These are phyloP conservation scores for Alternaria atra DNA, from an alignment of 2,329 filamentous ascomycete genomes.

Conservation along the genomic window DNA sequence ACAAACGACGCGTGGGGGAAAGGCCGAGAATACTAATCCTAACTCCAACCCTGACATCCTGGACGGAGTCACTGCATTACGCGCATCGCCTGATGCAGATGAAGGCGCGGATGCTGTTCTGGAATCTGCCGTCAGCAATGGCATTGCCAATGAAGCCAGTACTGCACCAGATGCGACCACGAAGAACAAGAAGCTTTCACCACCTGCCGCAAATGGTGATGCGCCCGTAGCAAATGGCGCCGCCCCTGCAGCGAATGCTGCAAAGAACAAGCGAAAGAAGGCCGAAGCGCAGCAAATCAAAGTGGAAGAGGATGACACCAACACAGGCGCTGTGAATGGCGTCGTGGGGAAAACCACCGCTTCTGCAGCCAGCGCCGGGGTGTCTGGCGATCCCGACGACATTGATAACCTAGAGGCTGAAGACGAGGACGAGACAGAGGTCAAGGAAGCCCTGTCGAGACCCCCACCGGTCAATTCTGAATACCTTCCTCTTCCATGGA, in stretches of 20 bases:
- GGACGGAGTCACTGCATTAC: constrained; percentile 53
- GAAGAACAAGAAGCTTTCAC: constrained; percentile 20
- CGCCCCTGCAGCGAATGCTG: constrained; percentile 21
- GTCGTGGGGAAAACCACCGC: constrained; percentile 26
- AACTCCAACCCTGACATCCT: constrained; percentile 52
- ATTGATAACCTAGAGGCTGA: constrained; percentile 53
- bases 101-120: constrained; percentile 25
- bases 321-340: constrained; percentile 20
- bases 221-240: constrained; percentile 17
- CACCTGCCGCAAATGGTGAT: constrained; percentile 23
- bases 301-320: constrained; percentile 27
- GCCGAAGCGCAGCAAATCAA: constrained; percentile 37
- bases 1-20: constrained; percentile 37
- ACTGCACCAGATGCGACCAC: constrained; percentile 26
- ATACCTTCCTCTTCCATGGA: constrained; percentile 88
- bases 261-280: constrained; percentile 39
- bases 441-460: constrained; percentile 67
- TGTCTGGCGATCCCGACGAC: constrained; percentile 60
- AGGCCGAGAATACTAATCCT: constrained; percentile 41
- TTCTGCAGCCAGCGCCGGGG: constrained; percentile 24
- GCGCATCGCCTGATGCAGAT: constrained; percentile 56
- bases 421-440: constrained; percentile 64
- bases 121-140: constrained; percentile 20
- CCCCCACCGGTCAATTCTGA: constrained; percentile 83
- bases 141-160: constrained; percentile 22